These are phyloP conservation scores for Tylopilus plumbeoviolaceoides DNA, from an alignment of 768 basidiomycete genomes.

Conservation along the genomic window DNA sequence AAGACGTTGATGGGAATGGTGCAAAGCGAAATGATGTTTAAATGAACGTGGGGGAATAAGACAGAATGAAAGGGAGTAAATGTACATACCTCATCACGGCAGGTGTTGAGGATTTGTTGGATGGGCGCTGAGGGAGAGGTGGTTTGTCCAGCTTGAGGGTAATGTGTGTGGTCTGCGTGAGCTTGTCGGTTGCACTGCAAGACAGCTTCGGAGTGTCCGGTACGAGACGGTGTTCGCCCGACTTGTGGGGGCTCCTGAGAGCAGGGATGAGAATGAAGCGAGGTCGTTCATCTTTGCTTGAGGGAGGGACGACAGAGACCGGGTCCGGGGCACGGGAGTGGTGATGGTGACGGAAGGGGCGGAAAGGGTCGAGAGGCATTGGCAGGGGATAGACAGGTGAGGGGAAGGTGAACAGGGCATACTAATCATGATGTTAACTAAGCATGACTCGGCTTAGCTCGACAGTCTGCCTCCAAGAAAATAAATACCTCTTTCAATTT, in stretches of 20 bases:
- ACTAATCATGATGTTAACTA: too few species aligned
- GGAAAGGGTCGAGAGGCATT: too few species aligned
- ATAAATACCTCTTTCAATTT: too few species aligned
- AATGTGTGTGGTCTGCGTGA: background rate
- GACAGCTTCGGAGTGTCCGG: background rate
- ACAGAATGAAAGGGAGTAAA: background rate
- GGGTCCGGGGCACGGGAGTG: too few species aligned
- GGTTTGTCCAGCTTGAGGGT: constrained; percentile 1
- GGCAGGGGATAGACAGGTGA: too few species aligned
- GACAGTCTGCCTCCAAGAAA: too few species aligned
- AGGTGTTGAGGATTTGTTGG: constrained; percentile 2
- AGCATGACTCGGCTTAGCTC: too few species aligned
- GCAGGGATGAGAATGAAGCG: constrained; percentile 6
- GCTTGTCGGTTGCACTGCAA: background rate
- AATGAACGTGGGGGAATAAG: constrained; percentile 1
- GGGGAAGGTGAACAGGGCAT: too few species aligned
- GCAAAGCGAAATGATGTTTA: background rate
- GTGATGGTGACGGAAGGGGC: too few species aligned
- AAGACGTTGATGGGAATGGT: background rate
- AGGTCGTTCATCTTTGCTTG: too few species aligned
- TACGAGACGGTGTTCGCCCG: background rate
- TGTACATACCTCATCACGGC: constrained; percentile 14
- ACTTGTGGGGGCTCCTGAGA: constrained; percentile 2
- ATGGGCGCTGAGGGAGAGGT: background rate
- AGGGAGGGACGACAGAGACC: too few species aligned